Evolutionary conservation across 2,329 filamentous ascomycete genomes (phyloP).

Genomic region (Cryphonectria naterciae): DNA sequence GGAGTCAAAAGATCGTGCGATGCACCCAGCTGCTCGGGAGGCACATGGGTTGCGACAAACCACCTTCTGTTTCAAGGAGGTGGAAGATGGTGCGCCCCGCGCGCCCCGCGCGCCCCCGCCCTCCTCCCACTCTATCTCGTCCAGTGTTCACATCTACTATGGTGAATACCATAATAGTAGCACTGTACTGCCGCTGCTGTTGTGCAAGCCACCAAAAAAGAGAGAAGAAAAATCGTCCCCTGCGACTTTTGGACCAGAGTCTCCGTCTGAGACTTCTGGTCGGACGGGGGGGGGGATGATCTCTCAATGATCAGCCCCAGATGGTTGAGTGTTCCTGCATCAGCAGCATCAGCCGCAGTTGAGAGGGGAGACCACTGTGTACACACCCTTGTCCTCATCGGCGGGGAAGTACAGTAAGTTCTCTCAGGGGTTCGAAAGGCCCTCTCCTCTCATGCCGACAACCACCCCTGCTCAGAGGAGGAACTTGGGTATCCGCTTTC

Average conservation of each 20-base stretch:
- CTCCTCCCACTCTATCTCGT: neutral
- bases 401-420: neutral
- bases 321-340: neutral
- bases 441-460: neutral
- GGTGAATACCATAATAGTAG: neutral
- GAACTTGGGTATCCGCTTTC: neutral
- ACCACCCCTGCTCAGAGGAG: neutral
- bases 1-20: slow-evolving; percentile 11
- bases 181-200: neutral
- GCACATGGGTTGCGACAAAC: slow-evolving; percentile 14
- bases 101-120: neutral
- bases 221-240: neutral
- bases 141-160: neutral
- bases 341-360: neutral
- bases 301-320: neutral
- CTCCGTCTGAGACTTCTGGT: neutral
- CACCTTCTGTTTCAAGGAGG: slow-evolving; percentile 24
- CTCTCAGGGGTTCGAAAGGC: slow-evolving; percentile 5
- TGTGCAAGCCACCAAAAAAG: neutral
- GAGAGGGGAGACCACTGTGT: neutral
- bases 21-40: slow-evolving; percentile 9
- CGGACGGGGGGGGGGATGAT: neutral
- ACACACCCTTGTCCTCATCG: neutral
- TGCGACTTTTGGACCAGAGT: neutral
- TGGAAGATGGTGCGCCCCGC: slow-evolving; percentile 10